Conservation (phyloP, 352 stramenopile species). For the Poterioochromonas sp. region DNA sequence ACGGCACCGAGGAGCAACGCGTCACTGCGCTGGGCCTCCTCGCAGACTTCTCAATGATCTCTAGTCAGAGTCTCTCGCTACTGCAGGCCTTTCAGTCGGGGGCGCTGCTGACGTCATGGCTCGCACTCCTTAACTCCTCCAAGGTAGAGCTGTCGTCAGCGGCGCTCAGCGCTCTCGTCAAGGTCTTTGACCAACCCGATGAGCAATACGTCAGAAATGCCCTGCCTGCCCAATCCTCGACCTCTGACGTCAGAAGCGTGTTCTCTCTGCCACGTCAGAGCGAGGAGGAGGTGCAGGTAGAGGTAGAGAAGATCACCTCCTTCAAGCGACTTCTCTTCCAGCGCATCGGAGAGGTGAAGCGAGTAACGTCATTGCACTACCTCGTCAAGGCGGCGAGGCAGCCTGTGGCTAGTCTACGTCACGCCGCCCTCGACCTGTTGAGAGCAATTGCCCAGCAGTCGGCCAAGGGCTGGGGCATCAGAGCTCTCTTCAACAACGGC, state of each 20-base stretch:
- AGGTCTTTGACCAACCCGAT: background rate
- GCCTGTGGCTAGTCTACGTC: background rate
- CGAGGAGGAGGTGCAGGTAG: background rate
- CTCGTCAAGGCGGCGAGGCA: background rate
- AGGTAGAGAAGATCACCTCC: background rate
- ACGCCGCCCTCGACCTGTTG: background rate
- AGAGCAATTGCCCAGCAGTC: background rate
- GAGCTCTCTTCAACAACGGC: background rate
- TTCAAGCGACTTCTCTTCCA: background rate
- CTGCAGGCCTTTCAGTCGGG: background rate
- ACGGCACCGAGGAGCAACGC: background rate
- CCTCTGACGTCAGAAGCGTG: background rate
- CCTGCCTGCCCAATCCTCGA: background rate
- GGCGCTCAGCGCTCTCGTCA: background rate
- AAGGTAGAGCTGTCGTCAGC: background rate
- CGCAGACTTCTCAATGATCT: background rate
- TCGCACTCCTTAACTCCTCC: background rate
- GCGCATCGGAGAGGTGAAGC: background rate
- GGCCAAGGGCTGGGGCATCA: background rate
- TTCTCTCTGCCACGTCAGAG: background rate
- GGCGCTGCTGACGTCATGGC: background rate
- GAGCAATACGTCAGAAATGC: background rate
- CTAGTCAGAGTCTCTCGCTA: background rate
- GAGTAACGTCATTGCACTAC: background rate
- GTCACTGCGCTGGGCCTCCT: background rate